A percentile compares a stretch with the other conserved stretches of the same genome.
Evolutionary conservation across 495 filamentous ascomycete genomes (phyloP).

Genomic region (Neurospora cerealis): DNA sequence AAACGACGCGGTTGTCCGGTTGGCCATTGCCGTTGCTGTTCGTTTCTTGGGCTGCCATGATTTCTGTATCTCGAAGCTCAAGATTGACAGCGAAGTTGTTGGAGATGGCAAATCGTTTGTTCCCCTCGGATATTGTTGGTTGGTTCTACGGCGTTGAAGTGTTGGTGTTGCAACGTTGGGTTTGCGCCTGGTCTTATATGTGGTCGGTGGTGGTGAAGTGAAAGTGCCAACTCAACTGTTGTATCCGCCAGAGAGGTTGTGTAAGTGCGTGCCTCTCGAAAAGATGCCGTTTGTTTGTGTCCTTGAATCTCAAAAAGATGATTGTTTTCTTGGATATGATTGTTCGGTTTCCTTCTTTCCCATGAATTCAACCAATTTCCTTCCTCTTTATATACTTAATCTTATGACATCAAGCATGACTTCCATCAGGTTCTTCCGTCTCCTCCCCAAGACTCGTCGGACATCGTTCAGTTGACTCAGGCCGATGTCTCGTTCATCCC

Average conservation of each 20-base stretch:
- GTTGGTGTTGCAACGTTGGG: background rate
- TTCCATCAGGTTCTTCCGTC: background rate
- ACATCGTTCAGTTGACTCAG: constrained; percentile 12
- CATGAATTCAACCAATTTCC: background rate
- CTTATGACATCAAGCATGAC: background rate
- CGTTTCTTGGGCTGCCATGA: constrained; percentile 1
- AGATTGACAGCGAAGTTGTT: background rate
- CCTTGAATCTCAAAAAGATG: background rate
- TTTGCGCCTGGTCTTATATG: background rate
- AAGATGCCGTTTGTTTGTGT: background rate
- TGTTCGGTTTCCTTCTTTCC: background rate
- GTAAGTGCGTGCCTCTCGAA: background rate
- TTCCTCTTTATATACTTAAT: background rate
- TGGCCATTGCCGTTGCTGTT: constrained; percentile 1
- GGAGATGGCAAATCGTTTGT: background rate
- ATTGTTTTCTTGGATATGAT: background rate
- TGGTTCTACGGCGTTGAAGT: background rate
- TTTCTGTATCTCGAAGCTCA: background rate
- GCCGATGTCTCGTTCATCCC: constrained; percentile 1
- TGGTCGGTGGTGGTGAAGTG: background rate
- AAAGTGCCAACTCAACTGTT: background rate
- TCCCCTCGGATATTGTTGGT: background rate
- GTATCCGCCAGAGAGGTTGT: background rate
- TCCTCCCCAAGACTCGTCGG: background rate
- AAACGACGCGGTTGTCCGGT: constrained; percentile 18